A percentile compares a stretch with the other conserved stretches of the same genome.
Evolutionary conservation across 1,139 yeast genomes (phyloP).

Genomic region (Yamadazyma pseudoaaseri): DNA sequence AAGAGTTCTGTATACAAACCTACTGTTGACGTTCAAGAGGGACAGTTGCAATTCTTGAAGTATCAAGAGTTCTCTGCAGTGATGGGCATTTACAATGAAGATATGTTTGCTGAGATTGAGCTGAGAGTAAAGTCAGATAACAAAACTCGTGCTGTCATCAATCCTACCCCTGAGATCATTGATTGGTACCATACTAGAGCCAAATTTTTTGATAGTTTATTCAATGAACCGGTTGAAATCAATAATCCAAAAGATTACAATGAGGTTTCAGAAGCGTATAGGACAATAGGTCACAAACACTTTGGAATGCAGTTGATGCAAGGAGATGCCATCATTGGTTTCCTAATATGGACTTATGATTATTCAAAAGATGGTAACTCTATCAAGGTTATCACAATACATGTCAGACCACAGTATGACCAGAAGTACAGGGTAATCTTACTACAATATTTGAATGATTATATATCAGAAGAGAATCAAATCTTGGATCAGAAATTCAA

Average conservation of each 20-base stretch:
- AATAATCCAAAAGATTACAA: slow-evolving; percentile 12
- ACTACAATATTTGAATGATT: slow-evolving; percentile 19
- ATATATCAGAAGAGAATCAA: slow-evolving; percentile 9
- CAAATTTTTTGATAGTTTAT: slow-evolving; percentile 33
- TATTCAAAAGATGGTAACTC: slow-evolving; percentile 25
- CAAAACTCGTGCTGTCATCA: slow-evolving; percentile 28
- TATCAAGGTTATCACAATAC: slow-evolving; percentile 30
- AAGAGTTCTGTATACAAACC: background rate
- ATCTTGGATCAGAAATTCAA: slow-evolving; percentile 7
- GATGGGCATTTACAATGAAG: slow-evolving; percentile 22
- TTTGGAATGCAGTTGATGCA: slow-evolving; percentile 31
- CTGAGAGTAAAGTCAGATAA: slow-evolving; percentile 23
- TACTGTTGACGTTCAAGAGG: slow-evolving; percentile 34
- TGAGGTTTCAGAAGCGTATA: slow-evolving; percentile 22
- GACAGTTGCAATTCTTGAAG: slow-evolving; percentile 18
- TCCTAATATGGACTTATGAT: slow-evolving; percentile 43
- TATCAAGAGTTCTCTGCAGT: slow-evolving; percentile 33
- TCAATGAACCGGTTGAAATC: slow-evolving; percentile 14
- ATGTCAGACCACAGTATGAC: slow-evolving; percentile 18
- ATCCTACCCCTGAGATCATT: slow-evolving; percentile 28
- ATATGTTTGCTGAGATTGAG: slow-evolving; percentile 18
- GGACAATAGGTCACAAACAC: slow-evolving; percentile 22
- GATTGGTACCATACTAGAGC: slow-evolving; percentile 49
- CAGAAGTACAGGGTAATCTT: slow-evolving; percentile 21
- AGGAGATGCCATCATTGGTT: slow-evolving; percentile 23